Percentiles rank a stretch among this genome's conserved stretches.
Conservation (phyloP, 2,329 filamentous ascomycete species). For the Seiridium unicorne region DNA sequence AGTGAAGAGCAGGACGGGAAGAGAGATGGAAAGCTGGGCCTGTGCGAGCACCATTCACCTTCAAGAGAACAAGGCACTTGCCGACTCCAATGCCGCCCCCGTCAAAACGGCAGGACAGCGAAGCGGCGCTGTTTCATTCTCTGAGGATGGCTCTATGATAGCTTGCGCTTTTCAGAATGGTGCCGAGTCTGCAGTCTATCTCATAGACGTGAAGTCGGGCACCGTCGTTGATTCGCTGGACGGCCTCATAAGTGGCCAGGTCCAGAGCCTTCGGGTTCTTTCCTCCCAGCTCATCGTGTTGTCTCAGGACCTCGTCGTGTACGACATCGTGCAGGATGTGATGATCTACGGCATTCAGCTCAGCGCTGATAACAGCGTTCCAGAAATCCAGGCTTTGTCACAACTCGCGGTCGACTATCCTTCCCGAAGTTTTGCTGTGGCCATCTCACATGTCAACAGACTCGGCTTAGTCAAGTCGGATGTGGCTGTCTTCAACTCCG, state of each 20-base stretch:
- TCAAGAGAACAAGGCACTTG: constrained; percentile 37
- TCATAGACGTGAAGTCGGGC: constrained; percentile 73
- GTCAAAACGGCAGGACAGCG: constrained; percentile 25
- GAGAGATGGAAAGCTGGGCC: constrained; percentile 71
- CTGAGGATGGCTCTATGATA: constrained; percentile 80
- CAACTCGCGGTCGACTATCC: constrained; percentile 70
- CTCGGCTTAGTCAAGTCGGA: constrained; percentile 42
- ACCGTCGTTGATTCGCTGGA: constrained; percentile 65
- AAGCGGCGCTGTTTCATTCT: constrained; percentile 73
- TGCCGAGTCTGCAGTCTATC: constrained; percentile 63
- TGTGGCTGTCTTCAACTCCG: constrained; percentile 66
- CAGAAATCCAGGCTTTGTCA: constrained; percentile 43
- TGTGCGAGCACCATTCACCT: constrained; percentile 60
- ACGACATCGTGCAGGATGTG: constrained; percentile 79
- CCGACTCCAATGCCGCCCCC: constrained; percentile 29
- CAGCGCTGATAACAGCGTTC: constrained; percentile 33
- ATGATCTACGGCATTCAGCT: constrained; percentile 66
- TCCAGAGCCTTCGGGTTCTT: constrained; percentile 69
- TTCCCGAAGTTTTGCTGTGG: constrained; percentile 65
- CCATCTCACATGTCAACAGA: constrained; percentile 36
- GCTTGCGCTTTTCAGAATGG: constrained; percentile 61
- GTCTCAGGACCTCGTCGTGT: constrained; percentile 72
- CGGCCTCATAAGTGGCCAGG: constrained; percentile 62
- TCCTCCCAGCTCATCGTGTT: constrained; percentile 74
- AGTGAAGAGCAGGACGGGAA: constrained; percentile 55